Percentiles rank a stretch among this genome's conserved stretches.
Evolutionary conservation across 495 filamentous ascomycete genomes (phyloP).

Genomic region (Penicillium steckii): DNA sequence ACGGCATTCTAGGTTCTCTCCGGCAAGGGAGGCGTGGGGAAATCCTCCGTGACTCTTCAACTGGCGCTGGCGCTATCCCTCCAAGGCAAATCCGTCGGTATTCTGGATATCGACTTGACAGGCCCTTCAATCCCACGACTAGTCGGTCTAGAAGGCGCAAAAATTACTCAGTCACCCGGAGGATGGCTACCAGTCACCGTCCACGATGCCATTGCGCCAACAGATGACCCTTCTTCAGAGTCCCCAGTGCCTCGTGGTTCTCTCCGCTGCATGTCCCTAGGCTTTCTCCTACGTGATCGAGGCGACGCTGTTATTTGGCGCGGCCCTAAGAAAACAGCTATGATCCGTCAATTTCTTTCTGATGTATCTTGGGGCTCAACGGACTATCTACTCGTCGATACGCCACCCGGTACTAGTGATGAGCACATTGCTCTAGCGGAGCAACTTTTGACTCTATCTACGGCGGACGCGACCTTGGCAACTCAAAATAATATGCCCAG

Average conservation of each 20-base stretch:
- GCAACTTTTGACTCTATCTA: conserved; percentile 62
- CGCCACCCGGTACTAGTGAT: conserved; percentile 92
- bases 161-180: conserved; percentile 82
- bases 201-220: conserved; percentile 47
- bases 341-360: conserved; percentile 93
- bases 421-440: conserved; percentile 96
- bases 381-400: conserved; percentile 92
- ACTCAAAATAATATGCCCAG: conserved; percentile 34
- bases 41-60: conserved; percentile 94
- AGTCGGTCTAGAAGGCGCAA: conserved; percentile 82
- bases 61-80: conserved; percentile 87
- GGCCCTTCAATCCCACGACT: conserved; percentile 95
- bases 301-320: conserved; percentile 95
- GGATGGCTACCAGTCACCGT: conserved; percentile 90
- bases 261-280: conserved; percentile 88
- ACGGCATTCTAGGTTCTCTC: conserved; percentile 63
- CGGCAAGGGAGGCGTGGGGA: conserved; percentile 96
- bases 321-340: conserved; percentile 97
- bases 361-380: conserved; percentile 88
- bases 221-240: conserved; percentile 5
- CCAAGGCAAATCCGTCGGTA: conserved; percentile 81
- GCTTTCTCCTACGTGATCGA: conserved; percentile 79
- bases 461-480: conserved; percentile 27
- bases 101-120: conserved; percentile 95
- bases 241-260: conserved; percentile 46